These are phyloP conservation scores for Claviceps sp. DNA, from an alignment of 2,329 filamentous ascomycete species.

Conservation along the genomic window DNA sequence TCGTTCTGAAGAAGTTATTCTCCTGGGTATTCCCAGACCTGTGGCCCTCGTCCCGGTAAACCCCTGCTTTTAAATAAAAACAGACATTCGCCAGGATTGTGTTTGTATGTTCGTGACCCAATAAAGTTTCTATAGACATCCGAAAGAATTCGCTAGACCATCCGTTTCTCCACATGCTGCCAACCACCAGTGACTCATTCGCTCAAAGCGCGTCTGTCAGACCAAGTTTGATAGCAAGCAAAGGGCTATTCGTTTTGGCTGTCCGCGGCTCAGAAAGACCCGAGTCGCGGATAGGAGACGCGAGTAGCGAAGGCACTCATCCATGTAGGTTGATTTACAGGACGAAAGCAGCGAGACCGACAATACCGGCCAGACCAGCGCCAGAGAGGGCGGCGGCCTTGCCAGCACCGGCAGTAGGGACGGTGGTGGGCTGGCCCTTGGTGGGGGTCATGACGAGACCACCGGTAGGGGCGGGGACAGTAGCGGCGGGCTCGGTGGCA, in stretches of 20 bases:
- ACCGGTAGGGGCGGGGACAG: slow-evolving; percentile 7
- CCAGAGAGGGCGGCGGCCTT: slow-evolving; percentile 43
- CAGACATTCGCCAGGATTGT: neutral
- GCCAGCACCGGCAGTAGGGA: slow-evolving; percentile 42
- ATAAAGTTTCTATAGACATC: slow-evolving; percentile 20
- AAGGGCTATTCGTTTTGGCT: too few species aligned
- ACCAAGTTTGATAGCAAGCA: too few species aligned
- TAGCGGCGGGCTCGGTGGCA: neutral
- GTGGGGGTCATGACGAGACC: slow-evolving; percentile 8
- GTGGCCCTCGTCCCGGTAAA: slow-evolving; percentile 9
- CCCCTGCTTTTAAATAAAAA: slow-evolving; percentile 5
- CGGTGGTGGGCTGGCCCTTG: slow-evolving; percentile 20
- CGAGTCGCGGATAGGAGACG: neutral
- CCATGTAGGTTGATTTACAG: slow-evolving; percentile 37
- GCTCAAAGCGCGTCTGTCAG: too few species aligned
- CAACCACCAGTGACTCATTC: too few species aligned
- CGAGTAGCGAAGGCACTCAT: slow-evolving; percentile 13
- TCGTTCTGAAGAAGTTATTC: slow-evolving; percentile 1
- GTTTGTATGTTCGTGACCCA: slow-evolving; percentile 23
- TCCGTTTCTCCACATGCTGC: neutral
- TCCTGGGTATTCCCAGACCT: neutral
- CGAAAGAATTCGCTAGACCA: slow-evolving; percentile 14
- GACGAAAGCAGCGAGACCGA: slow-evolving; percentile 44
- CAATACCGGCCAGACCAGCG: slow-evolving; percentile 44
- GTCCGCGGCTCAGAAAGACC: neutral